A percentile compares a stretch with the other conserved stretches of the same genome.
phyloP scores from a whole-genome alignment of 805 yeast species.

The Saccharomycopsis fermentans region DNA sequence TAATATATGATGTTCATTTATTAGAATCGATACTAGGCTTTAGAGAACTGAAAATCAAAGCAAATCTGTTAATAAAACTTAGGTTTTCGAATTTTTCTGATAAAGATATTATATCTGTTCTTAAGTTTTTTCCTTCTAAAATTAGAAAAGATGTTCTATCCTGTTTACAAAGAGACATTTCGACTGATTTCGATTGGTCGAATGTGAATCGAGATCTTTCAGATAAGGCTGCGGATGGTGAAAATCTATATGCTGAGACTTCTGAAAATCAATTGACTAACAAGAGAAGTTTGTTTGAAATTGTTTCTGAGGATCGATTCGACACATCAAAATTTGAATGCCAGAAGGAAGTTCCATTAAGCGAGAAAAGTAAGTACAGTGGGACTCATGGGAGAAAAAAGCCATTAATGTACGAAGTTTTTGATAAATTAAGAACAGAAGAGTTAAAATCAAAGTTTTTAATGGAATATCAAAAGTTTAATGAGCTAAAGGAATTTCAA shows the following conservation, averaged over 20 bases:
- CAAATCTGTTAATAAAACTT: background rate
- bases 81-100: background rate
- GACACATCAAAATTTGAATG: background rate
- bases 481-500: constrained; percentile 1
- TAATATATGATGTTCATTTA: background rate
- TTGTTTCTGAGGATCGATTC: background rate
- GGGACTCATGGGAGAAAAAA: background rate
- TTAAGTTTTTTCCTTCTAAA: background rate
- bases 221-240: background rate
- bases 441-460: background rate
- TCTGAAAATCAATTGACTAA: background rate
- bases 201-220: background rate
- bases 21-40: background rate
- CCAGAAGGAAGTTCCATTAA: background rate
- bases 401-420: background rate
- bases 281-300: background rate
- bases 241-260: background rate
- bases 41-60: background rate
- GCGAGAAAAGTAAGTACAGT: background rate
- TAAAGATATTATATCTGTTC: background rate
- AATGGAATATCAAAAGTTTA: constrained; percentile 1
- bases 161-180: background rate
- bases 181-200: background rate
- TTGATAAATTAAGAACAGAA: background rate
- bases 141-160: background rate